phyloP scores from a whole-genome alignment of 352 stramenopile species.

The Hyaloperonospora brassicae region DNA sequence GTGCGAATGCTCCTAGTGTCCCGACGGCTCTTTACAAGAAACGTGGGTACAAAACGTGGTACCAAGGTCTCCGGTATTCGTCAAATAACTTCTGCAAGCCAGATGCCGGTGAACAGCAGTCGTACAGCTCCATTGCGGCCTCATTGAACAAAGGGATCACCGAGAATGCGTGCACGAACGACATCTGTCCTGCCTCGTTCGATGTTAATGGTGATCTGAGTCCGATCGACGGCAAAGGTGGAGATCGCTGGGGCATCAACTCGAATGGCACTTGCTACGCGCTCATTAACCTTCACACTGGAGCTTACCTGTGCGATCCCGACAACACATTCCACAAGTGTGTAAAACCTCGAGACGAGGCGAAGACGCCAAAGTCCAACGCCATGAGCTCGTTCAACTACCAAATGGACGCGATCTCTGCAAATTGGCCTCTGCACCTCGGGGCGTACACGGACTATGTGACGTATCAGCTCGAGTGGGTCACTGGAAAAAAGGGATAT shows the following conservation, averaged over 20 bases:
- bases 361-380: conserved; percentile 29
- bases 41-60: conserved; percentile 54
- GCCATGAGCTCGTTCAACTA: conserved; percentile 68
- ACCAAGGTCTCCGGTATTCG: conserved; percentile 50
- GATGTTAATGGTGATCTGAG: conserved; percentile 43
- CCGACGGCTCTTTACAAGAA: conserved; percentile 33
- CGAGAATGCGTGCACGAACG: conserved; percentile 36
- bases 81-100: conserved; percentile 49
- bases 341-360: conserved; percentile 31
- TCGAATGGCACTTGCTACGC: conserved; percentile 36
- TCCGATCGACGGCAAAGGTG: conserved; percentile 36
- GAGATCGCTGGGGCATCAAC: conserved; percentile 46
- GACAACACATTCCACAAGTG: conserved; percentile 45
- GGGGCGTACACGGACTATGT: conserved; percentile 43
- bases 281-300: conserved; percentile 44
- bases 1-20: conserved; percentile 38
- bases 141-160: conserved; percentile 35
- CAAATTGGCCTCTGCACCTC: conserved; percentile 53
- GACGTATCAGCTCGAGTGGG: conserved; percentile 42
- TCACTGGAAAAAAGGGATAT: conserved; percentile 36
- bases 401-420: conserved; percentile 55
- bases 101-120: conserved; percentile 17
- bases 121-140: conserved; percentile 29
- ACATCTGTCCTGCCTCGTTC: conserved; percentile 39
- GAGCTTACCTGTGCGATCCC: conserved; percentile 40